Percentiles rank a stretch among this genome's conserved stretches.
phyloP scores from a whole-genome alignment of 805 yeast genomes.

The Kuraishia floccosa region DNA sequence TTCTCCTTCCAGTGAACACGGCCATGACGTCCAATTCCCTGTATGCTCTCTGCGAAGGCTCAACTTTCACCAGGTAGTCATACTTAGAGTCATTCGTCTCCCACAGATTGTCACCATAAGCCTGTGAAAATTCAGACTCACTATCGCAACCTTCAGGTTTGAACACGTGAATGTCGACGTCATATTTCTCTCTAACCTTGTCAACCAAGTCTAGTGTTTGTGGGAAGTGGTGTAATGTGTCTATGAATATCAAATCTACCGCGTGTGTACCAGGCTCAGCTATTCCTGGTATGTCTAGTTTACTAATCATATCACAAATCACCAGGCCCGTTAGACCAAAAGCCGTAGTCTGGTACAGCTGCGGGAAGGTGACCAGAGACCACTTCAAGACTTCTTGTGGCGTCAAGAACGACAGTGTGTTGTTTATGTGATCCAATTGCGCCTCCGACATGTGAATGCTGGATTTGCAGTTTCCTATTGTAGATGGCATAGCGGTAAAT shows the following conservation, averaged over 20 bases:
- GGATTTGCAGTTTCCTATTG: conserved; percentile 1
- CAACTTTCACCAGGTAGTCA: conserved; percentile 84
- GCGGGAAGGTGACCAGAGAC: conserved; percentile 78
- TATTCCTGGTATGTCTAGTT: conserved; percentile 19
- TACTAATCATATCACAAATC: conserved; percentile 71
- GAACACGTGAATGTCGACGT: conserved; percentile 46
- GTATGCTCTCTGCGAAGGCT: conserved; percentile 84
- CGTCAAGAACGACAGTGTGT: conserved; percentile 36
- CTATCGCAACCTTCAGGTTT: conserved; percentile 47
- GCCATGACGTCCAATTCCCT: conserved; percentile 62
- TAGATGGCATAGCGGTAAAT: conserved; percentile 3
- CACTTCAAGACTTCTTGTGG: conserved; percentile 74
- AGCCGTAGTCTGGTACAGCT: conserved; percentile 84
- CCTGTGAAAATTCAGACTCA: conserved; percentile 51
- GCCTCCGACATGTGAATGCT: conserved; percentile 25
- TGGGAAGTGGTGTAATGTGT: conserved; percentile 90
- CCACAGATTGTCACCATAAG: conserved; percentile 77
- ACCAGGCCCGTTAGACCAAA: conserved; percentile 90
- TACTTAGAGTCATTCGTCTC: conserved; percentile 69
- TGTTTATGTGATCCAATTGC: conserved; percentile 59
- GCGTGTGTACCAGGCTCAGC: conserved; percentile 21
- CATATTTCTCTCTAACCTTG: conserved; percentile 42
- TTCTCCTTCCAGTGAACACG: conserved; percentile 85
- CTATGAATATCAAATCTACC: conserved; percentile 74
- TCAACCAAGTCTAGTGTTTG: conserved; percentile 75